phyloP scores from a whole-genome alignment of 108 stramenopile genomes.

The Pseudonitzschia delicatissima region DNA sequence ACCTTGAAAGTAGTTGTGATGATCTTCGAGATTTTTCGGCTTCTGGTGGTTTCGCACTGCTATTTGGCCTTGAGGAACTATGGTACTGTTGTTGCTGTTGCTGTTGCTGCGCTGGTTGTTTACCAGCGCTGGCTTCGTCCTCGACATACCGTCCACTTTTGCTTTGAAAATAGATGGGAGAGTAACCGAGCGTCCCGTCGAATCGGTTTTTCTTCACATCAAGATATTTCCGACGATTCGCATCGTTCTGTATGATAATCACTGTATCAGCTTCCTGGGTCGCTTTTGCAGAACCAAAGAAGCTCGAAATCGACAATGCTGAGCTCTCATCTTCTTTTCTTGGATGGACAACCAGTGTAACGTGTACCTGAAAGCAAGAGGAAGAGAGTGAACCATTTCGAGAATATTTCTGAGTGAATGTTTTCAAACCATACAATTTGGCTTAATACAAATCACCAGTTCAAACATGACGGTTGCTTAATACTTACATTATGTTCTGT shows the following conservation, averaged over 20 bases:
- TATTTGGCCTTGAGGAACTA: neutral
- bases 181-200: conserved; percentile 88
- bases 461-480: neutral
- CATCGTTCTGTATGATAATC: conserved; percentile 90
- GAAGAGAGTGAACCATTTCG: neutral
- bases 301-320: conserved; percentile 74
- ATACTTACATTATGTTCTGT: conserved; percentile 79
- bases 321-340: conserved; percentile 91
- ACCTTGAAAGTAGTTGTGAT: too few species aligned
- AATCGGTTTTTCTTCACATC: conserved; percentile 98
- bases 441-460: neutral
- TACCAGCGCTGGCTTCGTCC: conserved; percentile 16
- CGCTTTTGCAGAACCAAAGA: conserved; percentile 97
- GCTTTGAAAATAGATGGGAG: conserved; percentile 76
- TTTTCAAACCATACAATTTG: neutral
- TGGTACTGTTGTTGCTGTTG: conserved; percentile 16
- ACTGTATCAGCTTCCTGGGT: conserved; percentile 99
- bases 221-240: conserved; percentile 75
- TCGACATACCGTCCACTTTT: conserved; percentile 76
- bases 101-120: neutral
- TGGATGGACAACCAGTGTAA: conserved; percentile 96
- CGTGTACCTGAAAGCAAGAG: conserved; percentile 47
- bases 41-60: neutral
- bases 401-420: neutral
- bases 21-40: neutral